Evolutionary conservation across 2,329 filamentous ascomycete species (phyloP), one percentile per base, ranked within the genome.

Genomic region (Aspergillus melleus): DNA sequence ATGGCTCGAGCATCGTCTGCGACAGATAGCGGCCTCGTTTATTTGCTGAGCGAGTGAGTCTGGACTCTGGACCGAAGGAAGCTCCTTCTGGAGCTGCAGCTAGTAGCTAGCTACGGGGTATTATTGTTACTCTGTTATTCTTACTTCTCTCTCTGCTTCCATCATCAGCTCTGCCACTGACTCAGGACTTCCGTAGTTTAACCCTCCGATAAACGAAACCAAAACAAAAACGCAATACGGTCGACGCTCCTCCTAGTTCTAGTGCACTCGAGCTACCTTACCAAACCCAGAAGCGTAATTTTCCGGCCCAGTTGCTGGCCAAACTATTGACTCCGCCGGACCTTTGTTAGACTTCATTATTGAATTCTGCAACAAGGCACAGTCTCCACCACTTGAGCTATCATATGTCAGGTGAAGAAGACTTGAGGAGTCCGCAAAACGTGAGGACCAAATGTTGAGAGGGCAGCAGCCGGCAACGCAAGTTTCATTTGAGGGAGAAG

Each of bases 321-420:
- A 24, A 47, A 24, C 44, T 47, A 47, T 47, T 47, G 20, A 42
- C 36, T 47, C 20, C 12, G 20, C 14, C 44, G 22, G 24, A 19
- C 24, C 11, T 14, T 9, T 46, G 30, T 20, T 56, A n/a, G 29
- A 36, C 46, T 19, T 46, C 14, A 56, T 56, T 56, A 56, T 56
- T 50, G 46, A 47, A 58, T 49, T 19, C 52, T 44, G 20, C 51
- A 51, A 51, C 29, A 36, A 55, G 26, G 52, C 22, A 44, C 12
- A 9, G 39, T 30, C 57, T 57, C 54, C 54, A 62, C 55, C 44
- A 57, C 19, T 44, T 42, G 61, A 66, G 58, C 58, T 61, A 54
- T 61, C 62, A 63, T 58, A 61, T 59, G 62, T 63, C 64, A 66
- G 3, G 42, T 47, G 20, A 55, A 30, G 16, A 47, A 55, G 24